Evolutionary conservation across 306 rosid species (phyloP), one percentile per base, ranked within the genome.

Genomic region (Ceratonia siliqua): DNA sequence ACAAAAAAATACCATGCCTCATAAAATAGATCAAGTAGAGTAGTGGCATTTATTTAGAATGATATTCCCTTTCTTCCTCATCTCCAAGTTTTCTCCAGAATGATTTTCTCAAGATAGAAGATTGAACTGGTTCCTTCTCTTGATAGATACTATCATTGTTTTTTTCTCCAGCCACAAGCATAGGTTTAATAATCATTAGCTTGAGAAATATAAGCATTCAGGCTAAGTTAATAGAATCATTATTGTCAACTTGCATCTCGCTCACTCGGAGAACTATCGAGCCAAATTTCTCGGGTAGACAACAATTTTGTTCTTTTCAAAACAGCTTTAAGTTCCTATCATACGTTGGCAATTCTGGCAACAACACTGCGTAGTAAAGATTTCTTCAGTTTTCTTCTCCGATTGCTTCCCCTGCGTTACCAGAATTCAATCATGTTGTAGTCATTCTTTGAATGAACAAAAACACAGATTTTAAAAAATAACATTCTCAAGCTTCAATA

Each of bases 361-460:
- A 83, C 33, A 41, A 50, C 79, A 28, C 65, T 76, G 87, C 84
- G 62, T 8, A 83, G 70, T 6, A 69, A 72, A 80, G 83, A 80
- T 82, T 88, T 90, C 89, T 85, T 80, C 83, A 91, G 74, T 48
- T 90, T 88, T 83, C 98, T 88, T 64, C 96, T 84, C 28, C 54
- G 77, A 79, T 75, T 85, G 41, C 57, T 76, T 50, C 82, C 84
- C 98, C 98, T 94, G 91, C 89, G 63, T 36, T 30, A 21, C 67
- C 66, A 81, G 55, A 85, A 61, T 56, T 72, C 52, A 64, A 79
- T 58, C 42, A 36, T 27, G 15, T 56, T 39, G 17, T 24, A 33
- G 45, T 68, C 70, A 48, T 69, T 45, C 70, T 64, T 45, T 3
- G 63, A 25, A 72, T 35, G 32, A 62, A 69, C 55, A 74, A 20